Percentiles rank a stretch among this genome's conserved stretches.
phyloP scores from a whole-genome alignment of 2,329 filamentous ascomycete species.

The Xylariaceae sp. region DNA sequence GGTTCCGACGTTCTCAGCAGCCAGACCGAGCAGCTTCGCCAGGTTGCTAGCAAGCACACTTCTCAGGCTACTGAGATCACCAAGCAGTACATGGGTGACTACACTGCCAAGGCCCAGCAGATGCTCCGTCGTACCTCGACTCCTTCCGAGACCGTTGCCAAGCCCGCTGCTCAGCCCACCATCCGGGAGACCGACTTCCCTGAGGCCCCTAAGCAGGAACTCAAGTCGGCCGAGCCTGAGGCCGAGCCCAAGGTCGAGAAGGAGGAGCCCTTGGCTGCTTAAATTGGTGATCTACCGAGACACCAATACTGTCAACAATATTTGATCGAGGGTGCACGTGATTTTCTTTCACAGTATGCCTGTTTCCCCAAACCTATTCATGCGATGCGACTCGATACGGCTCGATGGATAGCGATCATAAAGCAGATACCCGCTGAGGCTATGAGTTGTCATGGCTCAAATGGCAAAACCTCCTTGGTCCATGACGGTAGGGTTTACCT shows the following conservation, averaged over 20 bases:
- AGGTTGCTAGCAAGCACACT: conserved; percentile 59
- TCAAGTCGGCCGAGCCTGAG: conserved; percentile 35
- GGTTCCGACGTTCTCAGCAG: conserved; percentile 53
- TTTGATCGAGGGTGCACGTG: conserved; percentile 12
- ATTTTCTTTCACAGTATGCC: conserved; percentile 8
- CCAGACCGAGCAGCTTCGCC: conserved; percentile 59
- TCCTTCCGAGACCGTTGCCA: conserved; percentile 39
- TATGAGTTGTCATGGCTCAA: conserved; percentile 13
- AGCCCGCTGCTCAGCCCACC: conserved; percentile 30
- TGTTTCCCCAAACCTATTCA: conserved; percentile 16
- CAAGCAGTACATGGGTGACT: conserved; percentile 64
- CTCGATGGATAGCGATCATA: conserved; percentile 25
- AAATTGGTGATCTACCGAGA: conserved; percentile 17
- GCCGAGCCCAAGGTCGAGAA: conserved; percentile 18
- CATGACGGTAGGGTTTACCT: conserved; percentile 9
- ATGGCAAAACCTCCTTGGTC: conserved; percentile 21
- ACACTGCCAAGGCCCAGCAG: conserved; percentile 62
- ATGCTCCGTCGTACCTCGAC: conserved; percentile 47
- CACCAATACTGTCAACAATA: not conserved
- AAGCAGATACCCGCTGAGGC: conserved; percentile 13
- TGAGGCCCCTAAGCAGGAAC: conserved; percentile 34
- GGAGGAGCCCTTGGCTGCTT: conserved; percentile 33
- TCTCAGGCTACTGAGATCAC: conserved; percentile 56
- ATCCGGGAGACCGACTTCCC: conserved; percentile 47
- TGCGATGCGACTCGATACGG: conserved; percentile 23